Base-by-base conservation (phyloP, 495 filamentous ascomycete species). In the Penicillium waksmanii region DNA sequence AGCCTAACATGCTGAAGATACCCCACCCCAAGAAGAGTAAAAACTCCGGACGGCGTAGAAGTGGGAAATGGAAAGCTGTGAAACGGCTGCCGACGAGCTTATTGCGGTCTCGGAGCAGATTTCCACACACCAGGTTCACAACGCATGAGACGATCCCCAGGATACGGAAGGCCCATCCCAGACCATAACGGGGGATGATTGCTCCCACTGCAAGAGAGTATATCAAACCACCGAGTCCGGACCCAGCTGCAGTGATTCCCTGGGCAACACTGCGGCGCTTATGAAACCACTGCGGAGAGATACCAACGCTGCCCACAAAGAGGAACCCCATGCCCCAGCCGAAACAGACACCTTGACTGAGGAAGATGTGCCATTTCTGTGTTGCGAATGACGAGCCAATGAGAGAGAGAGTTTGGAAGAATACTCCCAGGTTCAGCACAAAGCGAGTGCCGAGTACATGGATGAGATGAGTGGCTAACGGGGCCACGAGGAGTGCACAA, bases 241-340 rank as follows among this genome's bases (percentile, higher is more conserved):
- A 87, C 0, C 91, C 92, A 12, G 85, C 82, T 0, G 89, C 82
- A 2, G 86, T 82, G 53, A 92, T 86, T 3, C 89, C 87, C 68
- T 87, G 91, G 7, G 91, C 90, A 25, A 95, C 80, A 49, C 85
- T 85, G 13, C 89, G 82, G 5, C 82, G 80, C 33, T 83, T 84
- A 23, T 73, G 75, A 73, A 96, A 95, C 92, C 92, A 95, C 64
- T 95, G 90, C 3, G 90, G 84, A 1, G 89, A 79, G 13, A 93
- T 84, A 15, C 85, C 84, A 3, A 89, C 85, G 25, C 83, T 87
- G 19, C 85, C 81, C 8, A 88, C 89, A 71, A 91, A 96, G 18
- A 87, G 80, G 56, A 95, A 89, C 2, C 91, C 90, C 73, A 93
- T 83, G 0, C 89, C 91, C 43, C 85, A 69, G 27, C 91, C 91